Evolutionary conservation across 768 basidiomycete species (phyloP), one percentile per base, ranked within the genome.

Genomic region (Crucibulum laeve): DNA sequence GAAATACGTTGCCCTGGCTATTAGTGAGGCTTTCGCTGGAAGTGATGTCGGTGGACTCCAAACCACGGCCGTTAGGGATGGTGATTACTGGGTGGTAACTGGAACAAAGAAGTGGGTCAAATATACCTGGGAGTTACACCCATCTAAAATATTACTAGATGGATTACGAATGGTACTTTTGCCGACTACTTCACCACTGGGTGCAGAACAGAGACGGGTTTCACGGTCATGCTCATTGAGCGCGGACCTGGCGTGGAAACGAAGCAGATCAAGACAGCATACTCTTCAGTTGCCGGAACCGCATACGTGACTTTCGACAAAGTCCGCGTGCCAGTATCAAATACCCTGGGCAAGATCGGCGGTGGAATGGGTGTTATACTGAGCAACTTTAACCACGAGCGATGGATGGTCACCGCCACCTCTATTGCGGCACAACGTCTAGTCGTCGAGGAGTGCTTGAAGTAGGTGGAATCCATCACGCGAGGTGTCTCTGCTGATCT

Each of bases 21-120:
- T 98, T 55, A 86, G 83, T 36, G 95, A 98, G 65, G 91, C 94
- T 0, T 95, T 94, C 52, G 94, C 92, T 2, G 89, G 89, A 14
- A 88, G 86, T 52, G 89, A 92, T 52, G 90, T 92, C 2, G 64
- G 79, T 39, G 91, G 93, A 2, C 54, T 94, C 25, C 91, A 80
- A 71, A 97, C 86, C 45, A 86, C 83, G 1, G 94, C 94, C 1
- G 77, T 79, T 44, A 80, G 80, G 44, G 91, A 95, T 54, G 94
- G 91, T 1, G 81, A 88, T 51, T 68, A 83, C 32, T 95, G 87
- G 85, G 74, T 92, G 10, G 83, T 97, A 49, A 90, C 84, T 32
- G 95, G 95, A 14, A 93, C 91, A 4, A 97, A 97, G 65, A 95
- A 95, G 89, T 86, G 45, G 3, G 73, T 55, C 39, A 15, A 35